Evolutionary conservation across 495 filamentous ascomycete species (phyloP).

Genomic region (Aspergillus cristatus): DNA sequence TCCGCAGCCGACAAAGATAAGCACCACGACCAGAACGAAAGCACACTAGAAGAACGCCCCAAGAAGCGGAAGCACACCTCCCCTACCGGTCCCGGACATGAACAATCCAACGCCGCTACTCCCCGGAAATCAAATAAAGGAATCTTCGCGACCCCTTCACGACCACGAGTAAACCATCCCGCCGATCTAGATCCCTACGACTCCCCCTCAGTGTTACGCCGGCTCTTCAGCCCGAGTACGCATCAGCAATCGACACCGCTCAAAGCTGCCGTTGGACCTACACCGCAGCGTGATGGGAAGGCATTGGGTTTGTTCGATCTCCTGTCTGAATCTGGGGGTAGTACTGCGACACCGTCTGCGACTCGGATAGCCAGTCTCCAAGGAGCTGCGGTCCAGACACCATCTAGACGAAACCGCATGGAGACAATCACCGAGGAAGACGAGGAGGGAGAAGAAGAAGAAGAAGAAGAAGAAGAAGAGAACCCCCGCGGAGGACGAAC

Average conservation of each 20-base stretch:
- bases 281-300: constrained; percentile 81
- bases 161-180: constrained; percentile 31
- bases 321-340: constrained; percentile 51
- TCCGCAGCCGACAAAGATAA: constrained; percentile 16
- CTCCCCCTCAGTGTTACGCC: constrained; percentile 48
- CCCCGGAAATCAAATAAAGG: constrained; percentile 28
- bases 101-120: constrained; percentile 8
- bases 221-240: constrained; percentile 51
- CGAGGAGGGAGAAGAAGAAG: constrained; percentile 25
- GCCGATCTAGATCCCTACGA: constrained; percentile 45
- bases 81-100: constrained; percentile 17
- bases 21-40: constrained; percentile 5
- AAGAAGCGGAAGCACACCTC: constrained; percentile 36
- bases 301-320: constrained; percentile 89
- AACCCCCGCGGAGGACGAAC: constrained; percentile 42
- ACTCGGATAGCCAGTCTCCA: constrained; percentile 20
- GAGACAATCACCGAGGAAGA: constrained; percentile 13
- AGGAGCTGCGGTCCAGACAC: constrained; percentile 31
- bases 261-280: constrained; percentile 60
- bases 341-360: constrained; percentile 32
- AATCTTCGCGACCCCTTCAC: constrained; percentile 38
- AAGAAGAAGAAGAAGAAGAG: constrained; percentile 25
- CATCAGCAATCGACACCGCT: constrained; percentile 29
- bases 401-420: constrained; percentile 24
- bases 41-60: constrained; percentile 12